Conservation (phyloP, 2,329 filamentous ascomycete species). For the Monilinia aucupariae region DNA sequence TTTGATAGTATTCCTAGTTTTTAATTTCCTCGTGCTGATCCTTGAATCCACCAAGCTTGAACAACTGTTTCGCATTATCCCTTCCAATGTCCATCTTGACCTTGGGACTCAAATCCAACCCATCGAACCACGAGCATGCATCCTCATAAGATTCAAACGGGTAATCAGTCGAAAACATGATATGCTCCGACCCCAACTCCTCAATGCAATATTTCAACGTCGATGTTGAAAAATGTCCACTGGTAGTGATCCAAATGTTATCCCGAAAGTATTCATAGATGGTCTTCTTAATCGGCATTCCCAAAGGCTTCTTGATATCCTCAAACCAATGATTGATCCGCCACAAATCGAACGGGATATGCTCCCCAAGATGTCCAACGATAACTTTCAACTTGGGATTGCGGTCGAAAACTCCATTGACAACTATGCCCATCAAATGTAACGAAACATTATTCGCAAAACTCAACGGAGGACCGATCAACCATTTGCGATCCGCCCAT, state of each 20-base stretch:
- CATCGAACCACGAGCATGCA: conserved; percentile 40
- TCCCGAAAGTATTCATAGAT: conserved; percentile 48
- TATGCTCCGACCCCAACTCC: conserved; percentile 45
- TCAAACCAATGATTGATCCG: conserved; percentile 52
- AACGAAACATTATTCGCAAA: conserved; percentile 56
- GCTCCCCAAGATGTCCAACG: conserved; percentile 46
- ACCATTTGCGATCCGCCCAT: conserved; percentile 53
- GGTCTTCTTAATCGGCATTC: conserved; percentile 39
- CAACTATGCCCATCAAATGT: conserved; percentile 49
- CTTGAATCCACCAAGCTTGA: conserved; percentile 29
- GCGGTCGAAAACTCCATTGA: conserved; percentile 47
- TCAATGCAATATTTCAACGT: conserved; percentile 46
- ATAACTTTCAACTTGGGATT: conserved; percentile 43
- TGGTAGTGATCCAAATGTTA: conserved; percentile 54
- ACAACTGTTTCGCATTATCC: conserved; percentile 43
- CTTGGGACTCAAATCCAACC: conserved; percentile 36
- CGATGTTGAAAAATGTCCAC: conserved; percentile 50
- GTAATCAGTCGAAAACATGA: conserved; percentile 50
- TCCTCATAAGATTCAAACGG: conserved; percentile 46
- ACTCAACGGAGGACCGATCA: conserved; percentile 53
- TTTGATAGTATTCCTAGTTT: not conserved
- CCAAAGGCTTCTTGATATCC: conserved; percentile 43
- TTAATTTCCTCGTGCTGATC: not conserved
- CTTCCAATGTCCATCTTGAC: conserved; percentile 41
- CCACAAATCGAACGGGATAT: conserved; percentile 46